Conservation (phyloP, 495 filamentous ascomycete genomes). For the Aspergillus funiculosus region DNA sequence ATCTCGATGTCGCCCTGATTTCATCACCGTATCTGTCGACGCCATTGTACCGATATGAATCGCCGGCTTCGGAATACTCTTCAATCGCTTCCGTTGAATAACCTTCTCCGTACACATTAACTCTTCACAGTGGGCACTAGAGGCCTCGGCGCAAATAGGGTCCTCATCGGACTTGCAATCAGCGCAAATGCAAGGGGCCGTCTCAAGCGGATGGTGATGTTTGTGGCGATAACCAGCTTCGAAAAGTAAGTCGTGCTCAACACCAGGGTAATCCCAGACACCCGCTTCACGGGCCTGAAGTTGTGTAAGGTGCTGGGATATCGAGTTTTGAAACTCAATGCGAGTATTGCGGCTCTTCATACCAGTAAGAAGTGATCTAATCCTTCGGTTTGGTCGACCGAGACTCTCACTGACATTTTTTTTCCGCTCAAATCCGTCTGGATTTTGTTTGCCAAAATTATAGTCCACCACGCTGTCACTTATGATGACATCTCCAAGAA, state of each 20-base stretch:
- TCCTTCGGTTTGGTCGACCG: too few relatives aligned
- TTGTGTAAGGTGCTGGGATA: not conserved
- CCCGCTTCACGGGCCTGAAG: not conserved
- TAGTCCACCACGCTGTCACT: slow-evolving; percentile 23
- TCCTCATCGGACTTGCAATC: not conserved
- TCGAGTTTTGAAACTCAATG: not conserved
- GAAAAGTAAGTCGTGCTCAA: slow-evolving; percentile 18
- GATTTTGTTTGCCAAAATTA: slow-evolving; percentile 27
- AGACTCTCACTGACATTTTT: slow-evolving; percentile 3
- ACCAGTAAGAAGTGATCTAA: too few relatives aligned
- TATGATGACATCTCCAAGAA: slow-evolving; percentile 42
- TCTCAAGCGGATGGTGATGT: slow-evolving; percentile 10
- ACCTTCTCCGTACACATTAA: slow-evolving; percentile 10
- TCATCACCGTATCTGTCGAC: slow-evolving; percentile 30
- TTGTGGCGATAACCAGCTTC: slow-evolving; percentile 16
- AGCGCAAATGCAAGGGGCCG: too few relatives aligned
- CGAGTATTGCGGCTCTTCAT: slow-evolving; percentile 17
- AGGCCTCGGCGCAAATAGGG: too few relatives aligned
- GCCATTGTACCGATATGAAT: slow-evolving; percentile 25
- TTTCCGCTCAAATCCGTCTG: slow-evolving; percentile 21
- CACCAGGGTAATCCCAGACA: slow-evolving; percentile 17
- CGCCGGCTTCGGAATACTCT: not conserved
- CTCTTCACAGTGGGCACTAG: not conserved
- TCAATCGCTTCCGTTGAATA: slow-evolving; percentile 10
- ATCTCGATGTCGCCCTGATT: slow-evolving; percentile 29